Base-by-base conservation (phyloP, 129 eudicot species). In the Smallanthus sonchifolius region DNA sequence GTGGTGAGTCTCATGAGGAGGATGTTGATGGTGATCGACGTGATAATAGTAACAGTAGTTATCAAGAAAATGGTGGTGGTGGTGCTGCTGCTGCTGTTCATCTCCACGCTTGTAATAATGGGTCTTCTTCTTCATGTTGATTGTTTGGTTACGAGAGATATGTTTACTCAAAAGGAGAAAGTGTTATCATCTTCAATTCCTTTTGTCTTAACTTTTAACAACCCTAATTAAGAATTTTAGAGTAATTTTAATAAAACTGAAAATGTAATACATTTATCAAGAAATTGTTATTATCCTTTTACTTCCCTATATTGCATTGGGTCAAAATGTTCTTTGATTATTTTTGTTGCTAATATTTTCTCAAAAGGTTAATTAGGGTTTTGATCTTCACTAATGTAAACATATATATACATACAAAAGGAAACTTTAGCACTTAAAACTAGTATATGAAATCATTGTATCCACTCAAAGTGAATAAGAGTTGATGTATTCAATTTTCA, bases 71-170 rank as follows among this genome's bases (percentile, higher is more conserved):
- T 7, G 63, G 8, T 17, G 14, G n/a, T 34, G n/a, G n/a, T n/a
- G n/a, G n/a, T n/a, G n/a, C n/a, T n/a, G n/a, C 43, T 30, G 17
- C 48, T 6, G 60, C 14, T 68, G 62, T 38, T 47, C 67, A 73
- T 72, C 67, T 70, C 28, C 85, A 79, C 17, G 73, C 56, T 70
- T 76, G 69, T 43, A 48, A 76, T 54, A 82, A 82, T 77, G 85
- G 92, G 61, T 83, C 89, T 20, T 85, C 89, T 75, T 78, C 84
- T 64, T 76, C 88, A 34, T 81, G 84, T 81, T 79, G 80, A 82
- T 34, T 19, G 49, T 49, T 72, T 32, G 38, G n/a, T n/a, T n/a
- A 40, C 19, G 24, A 52, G 35, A 69, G 8, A 72, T 34, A 51
- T 4, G 69, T 17, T 43, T 47, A 55, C 47, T 71, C 54, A 65